Percentiles rank a stretch among this genome's conserved stretches.
Evolutionary conservation across 2,329 filamentous ascomycete genomes (phyloP).

Genomic region (Hirsutella rhossiliensis): DNA sequence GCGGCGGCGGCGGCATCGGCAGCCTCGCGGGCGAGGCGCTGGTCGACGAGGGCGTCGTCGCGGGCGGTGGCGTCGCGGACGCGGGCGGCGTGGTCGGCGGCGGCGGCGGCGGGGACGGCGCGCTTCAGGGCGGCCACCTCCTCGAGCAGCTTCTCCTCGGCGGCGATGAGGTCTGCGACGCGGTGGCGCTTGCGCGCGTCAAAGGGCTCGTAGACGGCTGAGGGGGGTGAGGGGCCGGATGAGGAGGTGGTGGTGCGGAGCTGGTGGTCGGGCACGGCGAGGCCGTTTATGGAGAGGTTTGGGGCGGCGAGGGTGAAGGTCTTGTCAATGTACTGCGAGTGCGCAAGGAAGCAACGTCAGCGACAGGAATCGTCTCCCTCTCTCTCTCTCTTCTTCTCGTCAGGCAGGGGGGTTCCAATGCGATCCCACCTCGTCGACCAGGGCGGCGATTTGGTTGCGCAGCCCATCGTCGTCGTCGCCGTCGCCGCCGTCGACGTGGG

Average conservation of each 20-base stretch:
- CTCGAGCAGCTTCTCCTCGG: slow-evolving; percentile 52
- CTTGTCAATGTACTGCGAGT: slow-evolving; percentile 41
- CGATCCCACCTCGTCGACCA: slow-evolving; percentile 52
- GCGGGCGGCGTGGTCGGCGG: slow-evolving; percentile 27
- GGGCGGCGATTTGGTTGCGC: slow-evolving; percentile 43
- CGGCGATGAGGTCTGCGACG: slow-evolving; percentile 46
- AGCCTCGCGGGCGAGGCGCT: slow-evolving; percentile 10
- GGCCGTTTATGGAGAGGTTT: slow-evolving; percentile 52
- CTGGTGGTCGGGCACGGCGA: slow-evolving; percentile 27
- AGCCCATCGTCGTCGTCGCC: slow-evolving; percentile 40
- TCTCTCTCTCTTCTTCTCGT: too few species aligned
- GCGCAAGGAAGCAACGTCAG: not conserved
- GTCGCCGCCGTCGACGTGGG: slow-evolving; percentile 39
- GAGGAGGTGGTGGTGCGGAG: not conserved
- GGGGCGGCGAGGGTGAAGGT: slow-evolving; percentile 47
- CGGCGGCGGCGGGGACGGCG: slow-evolving; percentile 32
- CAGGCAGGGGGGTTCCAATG: too few species aligned
- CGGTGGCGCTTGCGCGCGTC: slow-evolving; percentile 45
- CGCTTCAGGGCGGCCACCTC: slow-evolving; percentile 51
- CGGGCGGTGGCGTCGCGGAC: slow-evolving; percentile 25
- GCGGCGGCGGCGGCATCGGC: slow-evolving; percentile 11
- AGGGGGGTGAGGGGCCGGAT: not conserved
- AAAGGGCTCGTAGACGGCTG: slow-evolving; percentile 43
- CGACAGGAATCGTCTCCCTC: too few species aligned
- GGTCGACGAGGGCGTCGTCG: slow-evolving; percentile 34